Conservation (phyloP, 2,329 filamentous ascomycete species). For the Arthrobotrys sinensis region DNA sequence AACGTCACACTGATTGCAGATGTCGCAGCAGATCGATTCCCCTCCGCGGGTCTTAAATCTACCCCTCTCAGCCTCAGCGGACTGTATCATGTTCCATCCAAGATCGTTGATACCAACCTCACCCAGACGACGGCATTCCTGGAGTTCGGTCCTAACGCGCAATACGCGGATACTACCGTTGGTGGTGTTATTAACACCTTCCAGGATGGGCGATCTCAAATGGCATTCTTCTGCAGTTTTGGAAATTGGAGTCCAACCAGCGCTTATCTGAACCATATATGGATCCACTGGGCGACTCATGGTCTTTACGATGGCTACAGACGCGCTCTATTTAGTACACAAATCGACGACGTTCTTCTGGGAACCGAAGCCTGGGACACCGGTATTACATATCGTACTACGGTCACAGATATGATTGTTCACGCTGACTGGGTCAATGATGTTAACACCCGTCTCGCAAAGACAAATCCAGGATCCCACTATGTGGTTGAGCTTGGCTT, state of each 20-base stretch:
- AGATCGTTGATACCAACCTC: conserved; percentile 46
- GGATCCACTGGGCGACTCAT: conserved; percentile 76
- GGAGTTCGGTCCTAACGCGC: conserved; percentile 39
- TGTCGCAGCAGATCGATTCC: conserved; percentile 69
- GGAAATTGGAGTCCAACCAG: conserved; percentile 67
- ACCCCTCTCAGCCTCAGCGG: conserved; percentile 29
- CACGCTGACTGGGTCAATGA: conserved; percentile 36
- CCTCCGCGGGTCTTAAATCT: conserved; percentile 72
- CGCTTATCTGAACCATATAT: conserved; percentile 75
- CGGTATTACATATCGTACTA: conserved; percentile 61
- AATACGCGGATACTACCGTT: conserved; percentile 19
- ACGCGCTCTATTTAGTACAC: conserved; percentile 72
- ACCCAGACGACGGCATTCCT: conserved; percentile 50
- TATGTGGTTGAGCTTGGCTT: conserved; percentile 53
- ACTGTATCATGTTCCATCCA: conserved; percentile 40
- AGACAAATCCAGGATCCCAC: conserved; percentile 43
- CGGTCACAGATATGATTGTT: conserved; percentile 32
- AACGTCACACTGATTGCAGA: conserved; percentile 72
- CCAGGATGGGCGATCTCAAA: conserved; percentile 48
- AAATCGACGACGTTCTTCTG: conserved; percentile 77
- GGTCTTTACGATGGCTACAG: conserved; percentile 74
- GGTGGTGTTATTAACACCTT: conserved; percentile 59
- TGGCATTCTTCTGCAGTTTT: conserved; percentile 53
- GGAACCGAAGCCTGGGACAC: conserved; percentile 65
- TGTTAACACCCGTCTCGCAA: conserved; percentile 36